Evolutionary conservation across 73 alveolate species (phyloP).

Genomic region (Paraurostyla sp.): DNA sequence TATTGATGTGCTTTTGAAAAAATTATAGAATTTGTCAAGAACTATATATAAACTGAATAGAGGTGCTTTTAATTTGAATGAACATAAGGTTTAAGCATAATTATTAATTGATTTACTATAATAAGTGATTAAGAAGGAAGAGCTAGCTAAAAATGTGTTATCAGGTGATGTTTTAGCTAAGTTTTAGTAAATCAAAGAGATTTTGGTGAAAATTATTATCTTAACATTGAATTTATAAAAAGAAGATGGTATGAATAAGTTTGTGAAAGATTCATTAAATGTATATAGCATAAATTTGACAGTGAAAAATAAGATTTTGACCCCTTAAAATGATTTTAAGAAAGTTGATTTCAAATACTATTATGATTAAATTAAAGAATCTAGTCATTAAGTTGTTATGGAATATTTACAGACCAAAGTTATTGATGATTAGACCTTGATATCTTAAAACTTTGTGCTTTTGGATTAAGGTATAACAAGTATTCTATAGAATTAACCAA

Average conservation of each 20-base stretch:
- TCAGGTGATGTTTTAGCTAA: background rate
- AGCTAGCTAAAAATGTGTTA: conserved; percentile 11
- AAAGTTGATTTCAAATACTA: conserved; percentile 5
- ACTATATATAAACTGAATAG: conserved; percentile 12
- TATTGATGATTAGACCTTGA: background rate
- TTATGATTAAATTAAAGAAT: background rate
- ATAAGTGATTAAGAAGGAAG: conserved; percentile 9
- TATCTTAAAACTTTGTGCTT: background rate
- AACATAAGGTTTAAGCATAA: background rate
- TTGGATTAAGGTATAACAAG: background rate
- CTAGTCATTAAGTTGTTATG: background rate
- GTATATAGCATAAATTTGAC: background rate
- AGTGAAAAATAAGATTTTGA: background rate
- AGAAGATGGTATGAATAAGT: background rate
- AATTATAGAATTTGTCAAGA: background rate
- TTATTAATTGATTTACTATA: background rate
- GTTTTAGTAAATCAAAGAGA: background rate
- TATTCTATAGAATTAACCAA: background rate
- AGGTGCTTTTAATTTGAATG: background rate
- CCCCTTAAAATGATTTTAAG: conserved; percentile 2
- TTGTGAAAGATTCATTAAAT: background rate
- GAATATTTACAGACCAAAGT: background rate
- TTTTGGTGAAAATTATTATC: background rate
- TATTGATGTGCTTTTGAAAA: background rate
- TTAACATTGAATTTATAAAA: background rate